Base-by-base conservation (phyloP, 1,284 basidiomycete genomes). In the Hymenochaete sp. region DNA sequence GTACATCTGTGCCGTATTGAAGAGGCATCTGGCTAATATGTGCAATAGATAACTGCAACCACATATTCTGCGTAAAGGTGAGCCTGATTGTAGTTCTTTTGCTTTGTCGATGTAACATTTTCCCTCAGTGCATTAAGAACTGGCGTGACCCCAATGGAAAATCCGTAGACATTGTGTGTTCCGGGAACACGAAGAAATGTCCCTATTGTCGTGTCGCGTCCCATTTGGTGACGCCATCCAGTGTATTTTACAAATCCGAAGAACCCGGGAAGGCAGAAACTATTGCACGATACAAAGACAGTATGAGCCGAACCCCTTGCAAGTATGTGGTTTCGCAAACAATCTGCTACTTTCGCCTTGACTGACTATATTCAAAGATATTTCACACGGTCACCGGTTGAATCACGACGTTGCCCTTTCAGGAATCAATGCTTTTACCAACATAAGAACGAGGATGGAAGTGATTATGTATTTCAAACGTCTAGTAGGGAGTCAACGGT, bases 371-470 rank as follows among this genome's bases (percentile, higher is more conserved):
- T 21, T 41, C n/a, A 36, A 36, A 82, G 82, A 44, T 76, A 84
- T 55, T 87, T 86, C 58, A 63, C 72, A 46, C 56, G 64, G 36
- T 77, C 80, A n/a, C 56, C 55, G 3, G 56, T 62, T 1, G 49
- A 57, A 25, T 64, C 65, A 31, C 73, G 76, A 0, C 70, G 69
- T 43, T 87, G 83, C 60, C 83, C 82, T 1, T 87, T 82, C 52
- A 84, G 83, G 22, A 67, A 66, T 36, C 82, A 87, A 47, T 87
- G 83, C 56, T 84, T 86, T 57, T 87, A 85, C 56, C 70, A 75
- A 53, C 83, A 87, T 55, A 56, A 65, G 42, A 78, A 80, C 25
- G 60, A 62, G 1, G 82, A 87, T 54, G 83, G 84, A 6, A 74
- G 79, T 3, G 64, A 67, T 0, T 67, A 76, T 53, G 53, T 72